A percentile compares a stretch with the other conserved stretches of the same genome.
phyloP scores from a whole-genome alignment of 352 stramenopile genomes.

The Pythium oligandrum region DNA sequence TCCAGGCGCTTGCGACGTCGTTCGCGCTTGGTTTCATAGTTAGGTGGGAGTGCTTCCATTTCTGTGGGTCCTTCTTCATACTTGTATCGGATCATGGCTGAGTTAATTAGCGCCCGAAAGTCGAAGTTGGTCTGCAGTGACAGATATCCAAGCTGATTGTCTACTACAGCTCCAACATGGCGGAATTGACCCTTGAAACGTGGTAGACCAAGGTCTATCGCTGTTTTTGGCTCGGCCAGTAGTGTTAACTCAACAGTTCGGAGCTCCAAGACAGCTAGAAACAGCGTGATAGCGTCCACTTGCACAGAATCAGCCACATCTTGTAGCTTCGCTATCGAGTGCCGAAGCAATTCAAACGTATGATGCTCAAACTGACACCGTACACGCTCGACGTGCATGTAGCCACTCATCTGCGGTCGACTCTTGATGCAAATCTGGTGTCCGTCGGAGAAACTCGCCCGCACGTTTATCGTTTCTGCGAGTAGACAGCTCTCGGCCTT shows the following conservation, averaged over 20 bases:
- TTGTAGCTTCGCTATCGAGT: neutral
- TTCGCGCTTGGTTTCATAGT: conserved; percentile 7
- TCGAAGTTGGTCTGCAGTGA: conserved; percentile 49
- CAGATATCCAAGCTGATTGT: conserved; percentile 53
- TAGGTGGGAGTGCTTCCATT: neutral
- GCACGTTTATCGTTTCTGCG: conserved; percentile 31
- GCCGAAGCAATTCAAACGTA: conserved; percentile 15
- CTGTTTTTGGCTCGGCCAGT: conserved; percentile 7
- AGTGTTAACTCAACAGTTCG: conserved; percentile 52
- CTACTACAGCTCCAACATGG: conserved; percentile 45
- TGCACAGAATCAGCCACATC: neutral
- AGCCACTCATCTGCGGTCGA: conserved; percentile 43
- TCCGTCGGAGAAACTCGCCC: conserved; percentile 52
- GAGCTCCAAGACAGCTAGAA: conserved; percentile 50
- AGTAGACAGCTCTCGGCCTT: conserved; percentile 26
- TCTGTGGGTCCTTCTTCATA: conserved; percentile 15
- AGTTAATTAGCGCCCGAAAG: conserved; percentile 47
- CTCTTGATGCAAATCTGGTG: conserved; percentile 32
- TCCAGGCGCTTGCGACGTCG: conserved; percentile 8
- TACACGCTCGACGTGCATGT: conserved; percentile 36
- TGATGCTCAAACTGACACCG: conserved; percentile 35
- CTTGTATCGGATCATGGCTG: conserved; percentile 6
- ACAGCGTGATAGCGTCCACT: conserved; percentile 21
- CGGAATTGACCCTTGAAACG: conserved; percentile 45
- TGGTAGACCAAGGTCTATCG: neutral